Percentiles rank a stretch among this genome's conserved stretches.
Evolutionary conservation across 768 basidiomycete species (phyloP).

Genomic region (Mycena belliarum): DNA sequence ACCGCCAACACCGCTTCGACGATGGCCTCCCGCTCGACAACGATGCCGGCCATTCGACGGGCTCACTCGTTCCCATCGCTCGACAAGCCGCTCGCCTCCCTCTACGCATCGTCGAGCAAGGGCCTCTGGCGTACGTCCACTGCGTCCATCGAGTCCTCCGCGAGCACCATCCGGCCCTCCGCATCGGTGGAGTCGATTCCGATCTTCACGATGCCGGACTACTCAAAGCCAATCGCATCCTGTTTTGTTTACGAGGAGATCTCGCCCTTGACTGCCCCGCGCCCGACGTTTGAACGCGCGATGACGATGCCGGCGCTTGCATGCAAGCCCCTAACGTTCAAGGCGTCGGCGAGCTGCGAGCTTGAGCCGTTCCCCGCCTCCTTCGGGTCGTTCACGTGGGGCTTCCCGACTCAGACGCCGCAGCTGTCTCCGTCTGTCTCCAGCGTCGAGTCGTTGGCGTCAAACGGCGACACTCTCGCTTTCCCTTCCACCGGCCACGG

Average conservation of each 20-base stretch:
- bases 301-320: conserved; percentile 4
- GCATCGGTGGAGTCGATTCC: conserved; percentile 7
- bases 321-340: background rate
- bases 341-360: background rate
- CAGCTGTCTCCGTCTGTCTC: background rate
- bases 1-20: background rate
- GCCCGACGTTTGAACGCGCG: background rate
- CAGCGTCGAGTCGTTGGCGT: conserved; percentile 10
- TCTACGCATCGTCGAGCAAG: conserved; percentile 1
- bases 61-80: background rate
- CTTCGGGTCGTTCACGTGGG: no score
- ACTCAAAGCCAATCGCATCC: background rate
- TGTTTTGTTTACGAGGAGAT: background rate
- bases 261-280: background rate
- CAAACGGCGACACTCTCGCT: conserved; percentile 2
- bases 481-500: no score
- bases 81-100: conserved; percentile 2
- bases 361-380: no score
- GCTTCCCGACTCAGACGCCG: no score
- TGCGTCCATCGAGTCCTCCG: background rate
- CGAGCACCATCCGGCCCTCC: background rate
- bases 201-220: conserved; percentile 6
- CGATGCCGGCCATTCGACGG: conserved; percentile 8
- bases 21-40: background rate
- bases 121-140: conserved; percentile 2